phyloP scores from a whole-genome alignment of 2,329 filamentous ascomycete genomes.

The Talaromyces sp. region DNA sequence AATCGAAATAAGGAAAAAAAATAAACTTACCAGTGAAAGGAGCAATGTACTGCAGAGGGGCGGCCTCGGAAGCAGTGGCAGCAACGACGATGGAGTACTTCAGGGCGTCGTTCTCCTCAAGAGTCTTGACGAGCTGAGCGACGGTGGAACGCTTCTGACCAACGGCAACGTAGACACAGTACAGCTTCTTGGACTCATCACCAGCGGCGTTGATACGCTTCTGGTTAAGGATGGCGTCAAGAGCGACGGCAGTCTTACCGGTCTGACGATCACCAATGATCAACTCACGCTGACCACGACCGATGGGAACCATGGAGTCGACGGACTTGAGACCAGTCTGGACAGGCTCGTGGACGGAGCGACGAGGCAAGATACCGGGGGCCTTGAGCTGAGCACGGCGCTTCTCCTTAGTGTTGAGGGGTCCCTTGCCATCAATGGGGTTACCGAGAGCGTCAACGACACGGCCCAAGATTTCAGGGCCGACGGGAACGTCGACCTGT shows the following conservation, averaged over 20 bases:
- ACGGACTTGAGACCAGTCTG: slow-evolving; percentile 99
- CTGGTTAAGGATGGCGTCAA: slow-evolving; percentile 99
- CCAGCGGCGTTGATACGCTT: slow-evolving; percentile 87
- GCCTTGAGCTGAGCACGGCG: slow-evolving; percentile 98
- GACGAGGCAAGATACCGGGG: slow-evolving; percentile 94
- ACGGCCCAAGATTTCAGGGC: slow-evolving; percentile 88
- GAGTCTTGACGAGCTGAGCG: slow-evolving; percentile 98
- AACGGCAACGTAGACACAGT: slow-evolving; percentile 98
- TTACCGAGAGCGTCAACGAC: slow-evolving; percentile 98
- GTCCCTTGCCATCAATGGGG: slow-evolving; percentile 99
- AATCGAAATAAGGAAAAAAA: slow-evolving; percentile 20
- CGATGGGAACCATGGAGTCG: slow-evolving; percentile 99
- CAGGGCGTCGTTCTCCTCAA: slow-evolving; percentile 99
- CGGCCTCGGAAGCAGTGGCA: slow-evolving; percentile 94
- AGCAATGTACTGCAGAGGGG: slow-evolving; percentile 88
- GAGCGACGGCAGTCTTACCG: slow-evolving; percentile 97
- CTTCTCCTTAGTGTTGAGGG: slow-evolving; percentile 84
- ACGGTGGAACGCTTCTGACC: slow-evolving; percentile 99
- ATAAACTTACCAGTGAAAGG: slow-evolving; percentile 69
- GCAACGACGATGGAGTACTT: slow-evolving; percentile 94
- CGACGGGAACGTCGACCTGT: slow-evolving; percentile 95
- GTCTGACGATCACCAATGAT: slow-evolving; percentile 99
- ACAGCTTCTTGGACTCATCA: slow-evolving; percentile 97
- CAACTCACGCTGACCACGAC: slow-evolving; percentile 99
- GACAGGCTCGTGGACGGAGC: slow-evolving; percentile 95